Percentiles rank a stretch among this genome's conserved stretches.
phyloP scores from a whole-genome alignment of 768 basidiomycete genomes.

The Calocybe indica region DNA sequence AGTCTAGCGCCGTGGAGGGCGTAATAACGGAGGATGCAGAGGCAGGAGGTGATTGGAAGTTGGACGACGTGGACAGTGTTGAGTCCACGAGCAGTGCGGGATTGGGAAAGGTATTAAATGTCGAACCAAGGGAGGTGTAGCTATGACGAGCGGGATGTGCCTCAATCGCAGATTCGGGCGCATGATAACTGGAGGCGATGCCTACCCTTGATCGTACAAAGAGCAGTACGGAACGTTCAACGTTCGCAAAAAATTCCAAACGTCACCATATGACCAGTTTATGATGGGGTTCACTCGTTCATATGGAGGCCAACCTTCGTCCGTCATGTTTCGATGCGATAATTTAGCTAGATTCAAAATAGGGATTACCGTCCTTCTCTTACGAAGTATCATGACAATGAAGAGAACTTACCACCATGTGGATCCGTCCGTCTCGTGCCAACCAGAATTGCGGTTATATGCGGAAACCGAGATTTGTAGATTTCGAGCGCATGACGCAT shows the following conservation, averaged over 20 bases:
- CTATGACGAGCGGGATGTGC: slow-evolving; percentile 32
- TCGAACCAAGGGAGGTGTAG: slow-evolving; percentile 97
- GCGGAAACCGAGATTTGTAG: slow-evolving; percentile 63
- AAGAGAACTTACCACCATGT: slow-evolving; percentile 70
- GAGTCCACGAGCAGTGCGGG: slow-evolving; percentile 59
- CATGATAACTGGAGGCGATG: slow-evolving; percentile 6
- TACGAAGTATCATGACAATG: neutral
- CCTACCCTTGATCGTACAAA: slow-evolving; percentile 89
- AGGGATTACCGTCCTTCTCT: neutral
- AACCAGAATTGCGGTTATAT: slow-evolving; percentile 77
- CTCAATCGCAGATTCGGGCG: neutral
- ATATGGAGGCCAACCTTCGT: slow-evolving; percentile 84
- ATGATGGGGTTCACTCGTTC: slow-evolving; percentile 94
- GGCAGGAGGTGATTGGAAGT: slow-evolving; percentile 4
- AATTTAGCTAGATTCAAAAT: slow-evolving; percentile 49
- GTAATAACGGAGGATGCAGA: slow-evolving; percentile 18
- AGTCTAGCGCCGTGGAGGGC: slow-evolving; percentile 15
- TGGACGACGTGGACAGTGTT: slow-evolving; percentile 6
- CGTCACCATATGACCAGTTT: slow-evolving; percentile 86
- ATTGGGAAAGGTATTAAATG: slow-evolving; percentile 91
- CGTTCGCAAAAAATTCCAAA: slow-evolving; percentile 81
- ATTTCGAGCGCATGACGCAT: slow-evolving; percentile 76
- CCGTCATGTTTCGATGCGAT: slow-evolving; percentile 71
- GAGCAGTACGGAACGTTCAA: slow-evolving; percentile 80
- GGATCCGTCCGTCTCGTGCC: slow-evolving; percentile 90